phyloP scores from a whole-genome alignment of 768 basidiomycete species.

The Amanita inopinata region DNA sequence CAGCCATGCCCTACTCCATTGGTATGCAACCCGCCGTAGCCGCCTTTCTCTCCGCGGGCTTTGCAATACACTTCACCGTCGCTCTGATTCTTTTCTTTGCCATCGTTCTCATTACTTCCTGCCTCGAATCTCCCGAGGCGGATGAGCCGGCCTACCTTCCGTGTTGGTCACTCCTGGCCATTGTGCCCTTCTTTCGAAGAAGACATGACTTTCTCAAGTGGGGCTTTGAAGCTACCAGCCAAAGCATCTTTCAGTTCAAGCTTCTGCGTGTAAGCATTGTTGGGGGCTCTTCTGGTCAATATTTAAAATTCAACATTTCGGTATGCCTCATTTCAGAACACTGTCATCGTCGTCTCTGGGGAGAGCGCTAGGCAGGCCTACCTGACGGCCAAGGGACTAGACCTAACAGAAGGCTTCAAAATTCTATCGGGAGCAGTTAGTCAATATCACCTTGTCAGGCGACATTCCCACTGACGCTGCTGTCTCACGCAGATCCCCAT shows the following conservation, averaged over 20 bases:
- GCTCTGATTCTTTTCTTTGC: constrained; percentile 37
- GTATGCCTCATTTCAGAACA: constrained; percentile 40
- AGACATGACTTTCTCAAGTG: constrained; percentile 67
- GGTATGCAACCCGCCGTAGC: constrained; percentile 39
- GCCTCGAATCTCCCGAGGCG: constrained; percentile 34
- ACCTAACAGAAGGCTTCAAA: constrained; percentile 73
- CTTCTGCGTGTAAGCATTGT: constrained; percentile 47
- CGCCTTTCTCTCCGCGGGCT: constrained; percentile 42
- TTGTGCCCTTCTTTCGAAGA: constrained; percentile 57
- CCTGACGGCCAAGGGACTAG: constrained; percentile 60
- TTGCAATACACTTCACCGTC: constrained; percentile 37
- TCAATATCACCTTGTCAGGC: constrained; percentile 15
- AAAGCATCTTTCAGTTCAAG: constrained; percentile 59
- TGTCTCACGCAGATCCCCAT: constrained; percentile 54
- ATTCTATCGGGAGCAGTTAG: constrained; percentile 70
- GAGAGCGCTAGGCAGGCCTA: constrained; percentile 60
- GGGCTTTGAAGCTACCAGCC: constrained; percentile 60
- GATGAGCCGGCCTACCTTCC: constrained; percentile 51
- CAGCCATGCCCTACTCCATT: constrained; percentile 38
- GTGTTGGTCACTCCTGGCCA: constrained; percentile 45
- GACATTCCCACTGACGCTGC: constrained; percentile 14
- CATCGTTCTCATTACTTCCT: constrained; percentile 35
- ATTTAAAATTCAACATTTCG: constrained; percentile 5
- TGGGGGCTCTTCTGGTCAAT: background rate
- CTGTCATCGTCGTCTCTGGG: constrained; percentile 69